Evolutionary conservation across 805 yeast genomes (phyloP).

Genomic region (Metschnikowia koreensis): DNA sequence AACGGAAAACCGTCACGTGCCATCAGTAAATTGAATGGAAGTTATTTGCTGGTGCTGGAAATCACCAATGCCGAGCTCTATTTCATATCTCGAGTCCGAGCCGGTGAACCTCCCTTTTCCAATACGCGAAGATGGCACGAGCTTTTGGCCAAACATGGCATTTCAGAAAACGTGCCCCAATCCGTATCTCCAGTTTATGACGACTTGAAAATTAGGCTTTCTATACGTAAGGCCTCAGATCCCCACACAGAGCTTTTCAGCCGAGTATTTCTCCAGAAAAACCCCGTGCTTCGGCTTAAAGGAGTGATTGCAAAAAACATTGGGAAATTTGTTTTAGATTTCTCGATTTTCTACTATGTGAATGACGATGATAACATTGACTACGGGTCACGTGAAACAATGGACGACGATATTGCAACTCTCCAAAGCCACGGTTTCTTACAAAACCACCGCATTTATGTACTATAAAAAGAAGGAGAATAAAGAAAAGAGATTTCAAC

Average conservation of each 20-base stretch:
- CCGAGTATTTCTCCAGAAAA: constrained; percentile 24
- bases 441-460: constrained; percentile 23
- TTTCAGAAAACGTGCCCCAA: constrained; percentile 4
- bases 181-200: background rate
- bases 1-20: too few species aligned
- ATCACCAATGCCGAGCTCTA: constrained; percentile 67
- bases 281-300: constrained; percentile 32
- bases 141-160: constrained; percentile 37
- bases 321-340: constrained; percentile 21
- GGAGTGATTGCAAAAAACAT: constrained; percentile 27
- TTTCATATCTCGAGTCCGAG: constrained; percentile 52
- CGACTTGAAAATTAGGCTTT: constrained; percentile 7
- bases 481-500: background rate
- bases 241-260: constrained; percentile 8
- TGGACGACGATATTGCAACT: constrained; percentile 30
- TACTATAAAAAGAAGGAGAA: background rate
- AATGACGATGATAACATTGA: constrained; percentile 20
- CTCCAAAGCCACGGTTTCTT: constrained; percentile 25
- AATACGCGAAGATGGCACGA: constrained; percentile 39
- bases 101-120: constrained; percentile 22
- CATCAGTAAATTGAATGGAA: constrained; percentile 53
- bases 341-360: constrained; percentile 27
- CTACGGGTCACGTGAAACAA: constrained; percentile 14
- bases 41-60: constrained; percentile 43
- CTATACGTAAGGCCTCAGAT: background rate